Evolutionary conservation across 768 basidiomycete species (phyloP).

Genomic region (Auriscalpium vulgare): DNA sequence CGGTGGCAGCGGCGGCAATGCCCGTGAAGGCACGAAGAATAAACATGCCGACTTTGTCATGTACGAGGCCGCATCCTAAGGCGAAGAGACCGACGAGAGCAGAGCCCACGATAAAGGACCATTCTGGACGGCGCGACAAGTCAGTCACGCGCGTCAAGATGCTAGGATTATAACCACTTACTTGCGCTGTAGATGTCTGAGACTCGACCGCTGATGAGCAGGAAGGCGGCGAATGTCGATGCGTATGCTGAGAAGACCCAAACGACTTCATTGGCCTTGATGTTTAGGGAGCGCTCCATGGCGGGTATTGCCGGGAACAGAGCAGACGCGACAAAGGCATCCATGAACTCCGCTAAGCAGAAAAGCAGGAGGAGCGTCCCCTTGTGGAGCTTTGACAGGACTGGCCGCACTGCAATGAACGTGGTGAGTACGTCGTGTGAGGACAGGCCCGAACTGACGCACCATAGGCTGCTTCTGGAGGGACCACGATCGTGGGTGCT

Average conservation of each 20-base stretch:
- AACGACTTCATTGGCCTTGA: constrained; percentile 20
- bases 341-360: constrained; percentile 27
- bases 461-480: too few relatives aligned
- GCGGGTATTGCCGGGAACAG: constrained; percentile 26
- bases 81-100: not conserved
- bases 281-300: constrained; percentile 18
- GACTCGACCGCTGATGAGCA: constrained; percentile 16
- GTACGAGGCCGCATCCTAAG: not conserved
- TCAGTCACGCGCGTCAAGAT: not conserved
- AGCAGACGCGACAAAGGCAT: constrained; percentile 28
- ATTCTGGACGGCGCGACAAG: not conserved
- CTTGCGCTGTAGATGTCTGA: not conserved
- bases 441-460: too few relatives aligned
- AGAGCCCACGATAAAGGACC: not conserved
- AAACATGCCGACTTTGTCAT: not conserved
- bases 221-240: constrained; percentile 27
- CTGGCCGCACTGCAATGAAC: not conserved
- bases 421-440: not conserved
- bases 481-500: too few relatives aligned
- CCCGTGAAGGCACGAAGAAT: not conserved
- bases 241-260: constrained; percentile 30
- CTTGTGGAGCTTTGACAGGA: not conserved
- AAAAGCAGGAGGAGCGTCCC: not conserved
- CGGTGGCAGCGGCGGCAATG: constrained; percentile 32
- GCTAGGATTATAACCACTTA: not conserved